phyloP scores from a whole-genome alignment of 1,284 basidiomycete genomes.

The Peniophora sp. region DNA sequence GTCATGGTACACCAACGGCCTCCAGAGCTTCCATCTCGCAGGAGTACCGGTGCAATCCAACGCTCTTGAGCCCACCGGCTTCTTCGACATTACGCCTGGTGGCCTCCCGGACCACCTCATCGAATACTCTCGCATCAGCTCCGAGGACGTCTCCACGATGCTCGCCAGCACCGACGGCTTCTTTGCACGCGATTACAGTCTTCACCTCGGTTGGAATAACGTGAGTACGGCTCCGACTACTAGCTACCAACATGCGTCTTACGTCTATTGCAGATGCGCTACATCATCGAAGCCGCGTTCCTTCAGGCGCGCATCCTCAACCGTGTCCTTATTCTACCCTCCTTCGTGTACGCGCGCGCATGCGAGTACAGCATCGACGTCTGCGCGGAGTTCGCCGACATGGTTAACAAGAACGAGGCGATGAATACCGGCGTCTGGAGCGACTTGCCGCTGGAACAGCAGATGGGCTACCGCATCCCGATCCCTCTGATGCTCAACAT shows the following conservation, averaged over 20 bases:
- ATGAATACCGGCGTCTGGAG: conserved; percentile 29
- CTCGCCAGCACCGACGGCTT: conserved; percentile 25
- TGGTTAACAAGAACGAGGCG: background rate
- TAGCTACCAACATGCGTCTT: background rate
- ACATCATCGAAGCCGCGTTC: conserved; percentile 31
- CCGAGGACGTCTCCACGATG: conserved; percentile 18
- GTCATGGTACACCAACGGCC: too few species aligned
- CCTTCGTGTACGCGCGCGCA: conserved; percentile 31
- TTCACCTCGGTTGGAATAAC: conserved; percentile 31
- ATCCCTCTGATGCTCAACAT: conserved; percentile 30
- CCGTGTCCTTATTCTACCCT: conserved; percentile 29
- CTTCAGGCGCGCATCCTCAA: conserved; percentile 28
- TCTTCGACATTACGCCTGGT: too few species aligned
- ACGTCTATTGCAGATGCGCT: conserved; percentile 22
- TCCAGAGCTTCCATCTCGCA: too few species aligned
- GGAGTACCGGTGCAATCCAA: too few species aligned
- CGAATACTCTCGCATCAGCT: background rate
- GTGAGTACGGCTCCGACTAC: conserved; percentile 9
- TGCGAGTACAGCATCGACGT: conserved; percentile 25
- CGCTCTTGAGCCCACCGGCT: too few species aligned
- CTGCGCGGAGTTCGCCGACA: background rate
- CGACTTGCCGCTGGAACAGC: conserved; percentile 26
- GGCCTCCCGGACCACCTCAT: too few species aligned
- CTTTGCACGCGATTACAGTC: conserved; percentile 28
- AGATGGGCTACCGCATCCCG: conserved; percentile 28